Evolutionary conservation across 164 flowering plant genomes (phyloP).

Genomic region (Santalum album): DNA sequence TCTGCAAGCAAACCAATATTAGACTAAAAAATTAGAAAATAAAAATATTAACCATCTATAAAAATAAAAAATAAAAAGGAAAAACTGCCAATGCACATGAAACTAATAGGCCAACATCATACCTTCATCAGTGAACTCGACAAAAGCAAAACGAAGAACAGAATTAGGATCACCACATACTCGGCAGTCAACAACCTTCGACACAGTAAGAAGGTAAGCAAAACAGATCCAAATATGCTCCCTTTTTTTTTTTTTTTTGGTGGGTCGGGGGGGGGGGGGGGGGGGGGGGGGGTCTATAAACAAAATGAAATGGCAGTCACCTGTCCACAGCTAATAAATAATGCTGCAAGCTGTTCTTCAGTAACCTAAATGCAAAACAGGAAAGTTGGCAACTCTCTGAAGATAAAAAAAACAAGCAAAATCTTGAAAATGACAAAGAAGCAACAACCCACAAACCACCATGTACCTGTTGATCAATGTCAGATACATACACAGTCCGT

Average conservation of each 20-base stretch:
- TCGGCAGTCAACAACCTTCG: slow-evolving; percentile 96
- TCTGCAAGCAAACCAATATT: slow-evolving; percentile 59
- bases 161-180: slow-evolving; percentile 98
- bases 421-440: no score
- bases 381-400: neutral
- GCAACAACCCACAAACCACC: no score
- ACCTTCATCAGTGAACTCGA: slow-evolving; percentile 95
- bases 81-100: no score
- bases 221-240: neutral
- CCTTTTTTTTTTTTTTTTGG: no score
- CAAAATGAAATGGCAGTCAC: slow-evolving; percentile 20
- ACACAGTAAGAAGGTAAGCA: neutral
- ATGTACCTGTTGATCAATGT: slow-evolving; percentile 88
- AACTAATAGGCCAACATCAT: slow-evolving; percentile 7
- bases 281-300: neutral
- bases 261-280: no score
- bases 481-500: slow-evolving; percentile 96
- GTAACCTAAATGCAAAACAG: slow-evolving; percentile 49
- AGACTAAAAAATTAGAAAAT: no score
- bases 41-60: no score
- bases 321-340: slow-evolving; percentile 79
- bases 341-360: slow-evolving; percentile 89
- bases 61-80: no score
- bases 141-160: slow-evolving; percentile 86
- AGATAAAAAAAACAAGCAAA: neutral